phyloP scores from a whole-genome alignment of 1,139 yeast genomes.

The Blastobotrys buckinghamii region DNA sequence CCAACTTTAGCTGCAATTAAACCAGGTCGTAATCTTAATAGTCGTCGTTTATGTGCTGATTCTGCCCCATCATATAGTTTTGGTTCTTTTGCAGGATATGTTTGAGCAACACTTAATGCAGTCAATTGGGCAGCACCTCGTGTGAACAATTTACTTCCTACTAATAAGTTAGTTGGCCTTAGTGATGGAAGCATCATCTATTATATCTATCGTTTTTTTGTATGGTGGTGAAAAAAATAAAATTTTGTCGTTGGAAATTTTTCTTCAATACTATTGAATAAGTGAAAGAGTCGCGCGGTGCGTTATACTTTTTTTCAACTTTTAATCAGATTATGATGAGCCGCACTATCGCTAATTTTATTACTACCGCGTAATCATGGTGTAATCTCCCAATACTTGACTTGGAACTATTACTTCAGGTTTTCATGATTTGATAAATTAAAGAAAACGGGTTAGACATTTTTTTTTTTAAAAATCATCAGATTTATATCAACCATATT shows the following conservation, averaged over 20 bases:
- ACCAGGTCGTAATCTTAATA: slow-evolving; percentile 74
- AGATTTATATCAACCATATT: background rate
- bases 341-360: too few species aligned
- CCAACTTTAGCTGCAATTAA: slow-evolving; percentile 79
- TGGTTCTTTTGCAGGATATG: slow-evolving; percentile 30
- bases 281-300: too few species aligned
- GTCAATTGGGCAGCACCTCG: slow-evolving; percentile 29
- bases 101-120: slow-evolving; percentile 30
- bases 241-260: background rate
- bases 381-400: too few species aligned
- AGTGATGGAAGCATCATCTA: background rate
- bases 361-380: too few species aligned
- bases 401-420: too few species aligned
- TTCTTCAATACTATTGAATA: too few species aligned
- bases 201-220: background rate
- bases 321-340: too few species aligned
- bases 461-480: background rate
- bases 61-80: slow-evolving; percentile 33
- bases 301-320: too few species aligned
- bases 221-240: background rate
- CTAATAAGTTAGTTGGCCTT: background rate
- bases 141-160: background rate
- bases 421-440: too few species aligned
- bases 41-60: slow-evolving; percentile 46
- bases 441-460: too few species aligned